Percentiles rank a stretch among this genome's conserved stretches.
Evolutionary conservation across 78 protist genomes (phyloP).

Genomic region (Chrysochromulina parva): DNA sequence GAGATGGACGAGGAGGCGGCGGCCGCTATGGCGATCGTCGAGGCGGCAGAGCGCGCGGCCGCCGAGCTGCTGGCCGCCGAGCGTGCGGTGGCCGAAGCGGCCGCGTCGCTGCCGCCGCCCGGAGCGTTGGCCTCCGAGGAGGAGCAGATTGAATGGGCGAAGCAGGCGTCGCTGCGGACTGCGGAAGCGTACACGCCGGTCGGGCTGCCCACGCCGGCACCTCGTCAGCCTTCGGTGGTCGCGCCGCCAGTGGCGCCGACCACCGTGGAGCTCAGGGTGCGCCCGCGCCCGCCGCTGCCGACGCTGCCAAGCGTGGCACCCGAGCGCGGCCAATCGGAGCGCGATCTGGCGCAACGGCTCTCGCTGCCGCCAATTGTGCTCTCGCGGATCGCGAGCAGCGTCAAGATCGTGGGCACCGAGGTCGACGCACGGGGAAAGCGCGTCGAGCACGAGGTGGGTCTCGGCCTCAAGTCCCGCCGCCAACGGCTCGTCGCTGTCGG

Average conservation of each 20-base stretch:
- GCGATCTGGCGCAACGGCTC: not conserved
- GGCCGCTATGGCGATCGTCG: not conserved
- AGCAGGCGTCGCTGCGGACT: too few relatives aligned
- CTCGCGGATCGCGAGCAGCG: not conserved
- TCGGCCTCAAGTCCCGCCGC: conserved; percentile 10
- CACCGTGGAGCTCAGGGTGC: not conserved
- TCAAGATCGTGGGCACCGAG: not conserved
- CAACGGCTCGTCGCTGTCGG: conserved; percentile 8
- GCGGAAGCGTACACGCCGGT: too few relatives aligned
- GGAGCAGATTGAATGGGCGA: too few relatives aligned
- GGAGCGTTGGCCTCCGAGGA: too few relatives aligned
- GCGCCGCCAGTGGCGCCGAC: too few relatives aligned
- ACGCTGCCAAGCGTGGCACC: not conserved
- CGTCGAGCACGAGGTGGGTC: not conserved
- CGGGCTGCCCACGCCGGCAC: too few relatives aligned
- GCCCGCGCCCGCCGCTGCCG: not conserved
- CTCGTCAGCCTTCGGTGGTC: too few relatives aligned
- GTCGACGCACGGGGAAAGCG: not conserved
- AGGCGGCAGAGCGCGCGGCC: not conserved
- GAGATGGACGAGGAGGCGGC: not conserved
- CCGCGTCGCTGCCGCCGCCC: not conserved
- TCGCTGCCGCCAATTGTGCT: not conserved
- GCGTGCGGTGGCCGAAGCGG: not conserved
- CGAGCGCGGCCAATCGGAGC: conserved; percentile 23
- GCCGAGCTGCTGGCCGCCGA: not conserved